These are phyloP conservation scores for Rasamsonia emersonii DNA, from an alignment of 2,329 filamentous ascomycete species.

Conservation along the genomic window DNA sequence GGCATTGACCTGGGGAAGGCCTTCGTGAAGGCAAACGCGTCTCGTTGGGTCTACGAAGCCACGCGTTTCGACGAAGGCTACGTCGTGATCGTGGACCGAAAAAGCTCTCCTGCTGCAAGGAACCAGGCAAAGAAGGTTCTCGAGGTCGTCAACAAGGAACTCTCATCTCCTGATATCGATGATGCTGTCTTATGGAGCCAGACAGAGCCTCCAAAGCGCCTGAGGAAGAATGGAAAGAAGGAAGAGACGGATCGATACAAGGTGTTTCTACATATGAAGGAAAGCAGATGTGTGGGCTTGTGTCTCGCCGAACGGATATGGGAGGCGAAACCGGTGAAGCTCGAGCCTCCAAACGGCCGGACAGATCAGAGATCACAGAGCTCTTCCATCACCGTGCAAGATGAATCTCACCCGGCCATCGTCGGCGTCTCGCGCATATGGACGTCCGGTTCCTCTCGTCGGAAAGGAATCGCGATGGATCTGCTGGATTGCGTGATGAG, in stretches of 20 bases:
- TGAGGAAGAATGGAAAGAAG: constrained; percentile 21
- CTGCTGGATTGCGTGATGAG: constrained; percentile 49
- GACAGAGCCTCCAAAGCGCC: constrained; percentile 31
- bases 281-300: constrained; percentile 53
- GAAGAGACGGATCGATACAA: constrained; percentile 46
- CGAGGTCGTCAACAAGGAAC: constrained; percentile 54
- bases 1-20: constrained; percentile 54
- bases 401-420: constrained; percentile 38
- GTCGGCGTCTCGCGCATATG: constrained; percentile 59
- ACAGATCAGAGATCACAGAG: constrained; percentile 14
- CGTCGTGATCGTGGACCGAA: constrained; percentile 51
- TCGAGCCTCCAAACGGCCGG: constrained; percentile 14
- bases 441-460: constrained; percentile 49
- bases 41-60: constrained; percentile 44
- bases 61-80: constrained; percentile 42
- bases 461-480: constrained; percentile 49
- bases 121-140: constrained; percentile 48
- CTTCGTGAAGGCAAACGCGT: constrained; percentile 45
- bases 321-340: constrained; percentile 45
- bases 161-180: constrained; percentile 52
- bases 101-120: constrained; percentile 43
- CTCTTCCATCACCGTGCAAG: constrained; percentile 39
- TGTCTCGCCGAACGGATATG: constrained; percentile 54
- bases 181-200: constrained; percentile 51
- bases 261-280: constrained; percentile 53